Evolutionary conservation across 2,329 filamentous ascomycete species (phyloP).

Genomic region (Pestalotiopsis sp.): DNA sequence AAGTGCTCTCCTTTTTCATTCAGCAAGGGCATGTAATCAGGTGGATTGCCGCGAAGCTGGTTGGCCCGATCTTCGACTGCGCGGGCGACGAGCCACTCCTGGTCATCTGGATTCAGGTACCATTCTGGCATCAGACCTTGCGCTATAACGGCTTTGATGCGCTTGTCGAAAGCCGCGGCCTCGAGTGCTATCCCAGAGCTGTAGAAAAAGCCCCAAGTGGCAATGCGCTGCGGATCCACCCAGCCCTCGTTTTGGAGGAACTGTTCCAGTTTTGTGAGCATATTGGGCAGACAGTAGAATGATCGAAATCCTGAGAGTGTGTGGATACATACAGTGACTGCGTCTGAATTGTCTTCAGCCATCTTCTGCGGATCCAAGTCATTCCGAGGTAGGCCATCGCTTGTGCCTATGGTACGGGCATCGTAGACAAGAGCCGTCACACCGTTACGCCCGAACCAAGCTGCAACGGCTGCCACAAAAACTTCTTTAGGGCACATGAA

Average conservation of each 20-base stretch:
- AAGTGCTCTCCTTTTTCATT: neutral
- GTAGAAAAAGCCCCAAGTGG: slow-evolving; percentile 16
- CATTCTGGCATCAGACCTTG: neutral
- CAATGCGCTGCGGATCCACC: slow-evolving; percentile 19
- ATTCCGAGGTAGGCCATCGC: slow-evolving; percentile 31
- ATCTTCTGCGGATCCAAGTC: slow-evolving; percentile 25
- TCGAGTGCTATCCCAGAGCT: slow-evolving; percentile 11
- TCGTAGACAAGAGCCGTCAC: slow-evolving; percentile 18
- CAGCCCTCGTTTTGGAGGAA: slow-evolving; percentile 45
- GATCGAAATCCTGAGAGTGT: slow-evolving; percentile 25
- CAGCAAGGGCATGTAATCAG: neutral
- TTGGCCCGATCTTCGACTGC: neutral
- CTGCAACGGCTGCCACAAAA: neutral
- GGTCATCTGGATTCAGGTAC: neutral
- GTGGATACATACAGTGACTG: neutral
- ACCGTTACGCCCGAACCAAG: neutral
- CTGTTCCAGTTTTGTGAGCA: slow-evolving; percentile 35
- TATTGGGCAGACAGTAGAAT: too few relatives aligned
- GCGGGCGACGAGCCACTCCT: neutral
- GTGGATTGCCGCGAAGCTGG: neutral
- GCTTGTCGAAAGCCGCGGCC: slow-evolving; percentile 13
- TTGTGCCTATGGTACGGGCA: slow-evolving; percentile 27
- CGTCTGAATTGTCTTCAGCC: too few relatives aligned
- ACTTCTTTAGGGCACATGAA: neutral
- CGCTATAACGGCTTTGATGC: slow-evolving; percentile 18